Evolutionary conservation across 495 filamentous ascomycete genomes (phyloP).

Genomic region (Podospora australis): DNA sequence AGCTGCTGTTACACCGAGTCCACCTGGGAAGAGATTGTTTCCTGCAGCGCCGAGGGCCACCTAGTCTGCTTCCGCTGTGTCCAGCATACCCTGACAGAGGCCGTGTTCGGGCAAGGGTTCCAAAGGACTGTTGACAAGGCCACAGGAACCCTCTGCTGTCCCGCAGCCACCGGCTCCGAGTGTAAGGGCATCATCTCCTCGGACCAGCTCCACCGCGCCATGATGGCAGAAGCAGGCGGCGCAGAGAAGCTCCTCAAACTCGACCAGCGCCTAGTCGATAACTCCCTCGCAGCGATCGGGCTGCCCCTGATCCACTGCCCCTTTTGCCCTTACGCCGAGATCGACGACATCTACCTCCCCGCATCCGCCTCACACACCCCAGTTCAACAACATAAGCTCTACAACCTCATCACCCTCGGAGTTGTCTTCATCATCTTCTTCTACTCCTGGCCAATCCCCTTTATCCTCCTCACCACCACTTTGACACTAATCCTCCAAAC

Average conservation of each 20-base stretch:
- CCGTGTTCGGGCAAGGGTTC: slow-evolving; percentile 91
- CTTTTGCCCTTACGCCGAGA: slow-evolving; percentile 85
- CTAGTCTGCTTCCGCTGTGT: slow-evolving; percentile 84
- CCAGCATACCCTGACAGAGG: slow-evolving; percentile 68
- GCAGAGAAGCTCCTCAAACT: slow-evolving; percentile 62
- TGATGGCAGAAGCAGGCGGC: slow-evolving; percentile 61
- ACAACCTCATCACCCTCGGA: slow-evolving; percentile 39
- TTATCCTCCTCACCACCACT: slow-evolving; percentile 31
- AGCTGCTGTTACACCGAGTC: slow-evolving; percentile 78
- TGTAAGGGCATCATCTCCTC: slow-evolving; percentile 69
- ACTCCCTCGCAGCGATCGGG: slow-evolving; percentile 61
- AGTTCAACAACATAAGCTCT: slow-evolving; percentile 42
- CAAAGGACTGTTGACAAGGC: slow-evolving; percentile 65
- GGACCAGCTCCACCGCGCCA: slow-evolving; percentile 61
- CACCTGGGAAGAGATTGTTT: slow-evolving; percentile 74
- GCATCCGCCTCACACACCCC: slow-evolving; percentile 38
- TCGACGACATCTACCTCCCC: slow-evolving; percentile 69
- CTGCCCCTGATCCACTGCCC: slow-evolving; percentile 80
- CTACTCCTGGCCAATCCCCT: slow-evolving; percentile 48
- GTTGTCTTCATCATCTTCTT: slow-evolving; percentile 34
- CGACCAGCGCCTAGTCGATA: slow-evolving; percentile 67
- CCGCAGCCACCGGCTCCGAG: slow-evolving; percentile 61
- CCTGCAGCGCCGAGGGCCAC: slow-evolving; percentile 67
- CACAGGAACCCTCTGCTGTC: slow-evolving; percentile 67
- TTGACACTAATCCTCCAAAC: slow-evolving; percentile 29